phyloP scores from a whole-genome alignment of 83 land plant genomes.

The Larix sibirica region DNA sequence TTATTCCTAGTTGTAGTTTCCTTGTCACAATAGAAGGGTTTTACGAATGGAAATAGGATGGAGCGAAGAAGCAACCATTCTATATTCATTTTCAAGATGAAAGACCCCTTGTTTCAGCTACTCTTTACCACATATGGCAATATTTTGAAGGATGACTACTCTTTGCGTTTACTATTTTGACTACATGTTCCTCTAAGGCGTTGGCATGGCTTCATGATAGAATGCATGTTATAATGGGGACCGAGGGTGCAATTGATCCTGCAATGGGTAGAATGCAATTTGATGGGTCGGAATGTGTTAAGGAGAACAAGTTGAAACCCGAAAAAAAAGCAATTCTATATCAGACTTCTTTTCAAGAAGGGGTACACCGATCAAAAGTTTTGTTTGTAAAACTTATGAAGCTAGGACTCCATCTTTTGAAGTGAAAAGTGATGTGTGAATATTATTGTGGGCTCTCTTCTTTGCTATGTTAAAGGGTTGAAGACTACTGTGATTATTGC shows the following conservation, averaged over 20 bases:
- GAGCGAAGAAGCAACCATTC: conserved; percentile 86
- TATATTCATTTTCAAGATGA: conserved; percentile 83
- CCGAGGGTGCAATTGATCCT: background rate
- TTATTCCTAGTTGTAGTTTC: too few relatives aligned
- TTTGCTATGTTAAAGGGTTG: too few relatives aligned
- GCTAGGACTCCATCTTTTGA: background rate
- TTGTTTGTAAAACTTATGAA: background rate
- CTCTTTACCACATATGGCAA: conserved; percentile 60
- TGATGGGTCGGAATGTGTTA: conserved; percentile 9
- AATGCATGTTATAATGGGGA: too few relatives aligned
- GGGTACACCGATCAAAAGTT: background rate
- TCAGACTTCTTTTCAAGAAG: conserved; percentile 6
- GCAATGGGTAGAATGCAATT: conserved; percentile 13
- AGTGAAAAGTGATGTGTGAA: too few relatives aligned
- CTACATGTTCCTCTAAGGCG: conserved; percentile 69
- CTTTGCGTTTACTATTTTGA: conserved; percentile 82
- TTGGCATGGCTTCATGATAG: conserved; percentile 72
- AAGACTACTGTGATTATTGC: too few relatives aligned
- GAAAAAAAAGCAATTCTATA: background rate
- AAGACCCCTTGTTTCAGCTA: conserved; percentile 88
- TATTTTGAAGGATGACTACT: too few relatives aligned
- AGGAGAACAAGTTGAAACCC: background rate
- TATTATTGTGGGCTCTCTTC: too few relatives aligned
- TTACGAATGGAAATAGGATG: conserved; percentile 97
- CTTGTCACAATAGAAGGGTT: conserved; percentile 29